Evolutionary conservation across 495 filamentous ascomycete species (phyloP).

Genomic region (Penicillium angulare): DNA sequence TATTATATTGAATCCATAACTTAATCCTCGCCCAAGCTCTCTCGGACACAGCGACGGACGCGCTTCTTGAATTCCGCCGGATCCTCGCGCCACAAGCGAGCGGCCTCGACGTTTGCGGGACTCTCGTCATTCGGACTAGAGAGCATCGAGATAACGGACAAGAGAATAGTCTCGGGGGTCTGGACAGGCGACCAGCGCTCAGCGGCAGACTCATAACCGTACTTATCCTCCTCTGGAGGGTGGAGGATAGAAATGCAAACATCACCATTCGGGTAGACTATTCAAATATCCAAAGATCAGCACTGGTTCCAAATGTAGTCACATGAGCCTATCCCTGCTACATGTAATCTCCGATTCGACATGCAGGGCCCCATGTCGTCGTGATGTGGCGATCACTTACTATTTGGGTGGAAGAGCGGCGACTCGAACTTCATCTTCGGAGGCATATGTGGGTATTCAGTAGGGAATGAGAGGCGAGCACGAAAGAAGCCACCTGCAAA

Average conservation of each 20-base stretch:
- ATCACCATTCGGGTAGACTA: conserved; percentile 80
- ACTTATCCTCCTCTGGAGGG: conserved; percentile 93
- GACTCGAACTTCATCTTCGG: conserved; percentile 89
- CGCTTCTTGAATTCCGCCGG: conserved; percentile 74
- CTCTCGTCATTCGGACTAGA: conserved; percentile 92
- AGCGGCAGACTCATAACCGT: conserved; percentile 87
- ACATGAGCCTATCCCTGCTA: too few species aligned
- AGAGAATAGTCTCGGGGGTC: conserved; percentile 89
- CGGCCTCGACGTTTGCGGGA: conserved; percentile 93
- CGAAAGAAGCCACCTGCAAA: conserved; percentile 85
- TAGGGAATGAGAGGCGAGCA: conserved; percentile 73
- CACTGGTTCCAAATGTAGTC: too few species aligned
- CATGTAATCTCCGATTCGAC: too few species aligned
- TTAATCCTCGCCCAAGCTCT: conserved; percentile 77
- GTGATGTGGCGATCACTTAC: conserved; percentile 39
- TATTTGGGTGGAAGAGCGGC: conserved; percentile 93
- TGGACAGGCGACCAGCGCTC: conserved; percentile 98
- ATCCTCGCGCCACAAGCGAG: conserved; percentile 82
- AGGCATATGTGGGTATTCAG: conserved; percentile 83
- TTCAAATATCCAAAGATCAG: neutral
- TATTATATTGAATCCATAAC: neutral
- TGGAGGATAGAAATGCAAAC: conserved; percentile 98
- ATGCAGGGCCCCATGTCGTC: neutral
- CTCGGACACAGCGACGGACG: conserved; percentile 74
- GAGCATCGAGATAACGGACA: conserved; percentile 92